A percentile compares a stretch with the other conserved stretches of the same genome.
Evolutionary conservation across 768 basidiomycete genomes (phyloP).

Genomic region (Dioszegia aurantiaca): DNA sequence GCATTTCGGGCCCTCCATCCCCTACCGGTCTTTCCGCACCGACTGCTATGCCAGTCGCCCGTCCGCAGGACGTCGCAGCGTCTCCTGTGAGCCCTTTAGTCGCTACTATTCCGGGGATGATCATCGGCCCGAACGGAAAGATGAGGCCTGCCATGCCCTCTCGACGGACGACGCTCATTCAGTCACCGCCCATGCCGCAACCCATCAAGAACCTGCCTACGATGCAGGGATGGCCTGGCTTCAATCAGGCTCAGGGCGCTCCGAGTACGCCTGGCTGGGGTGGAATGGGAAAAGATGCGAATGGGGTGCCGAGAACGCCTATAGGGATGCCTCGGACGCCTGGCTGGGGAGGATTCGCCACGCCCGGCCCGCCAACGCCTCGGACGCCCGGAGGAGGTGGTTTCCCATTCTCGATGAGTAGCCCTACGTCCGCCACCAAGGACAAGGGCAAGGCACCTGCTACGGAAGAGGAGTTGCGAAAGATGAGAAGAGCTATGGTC

Average conservation of each 20-base stretch:
- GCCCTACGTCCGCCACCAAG: conserved; percentile 12
- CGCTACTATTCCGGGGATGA: conserved; percentile 11
- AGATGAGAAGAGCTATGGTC: conserved; percentile 48
- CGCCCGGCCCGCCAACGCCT: conserved; percentile 15
- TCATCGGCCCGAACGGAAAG: conserved; percentile 15
- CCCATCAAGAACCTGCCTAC: conserved; percentile 53
- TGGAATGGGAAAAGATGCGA: conserved; percentile 1
- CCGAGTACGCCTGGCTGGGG: conserved; percentile 39
- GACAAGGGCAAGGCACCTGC: conserved; percentile 20
- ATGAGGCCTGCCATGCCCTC: conserved; percentile 37
- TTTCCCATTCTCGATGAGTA: conserved; percentile 27
- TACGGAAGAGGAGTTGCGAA: conserved; percentile 42
- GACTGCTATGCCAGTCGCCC: not conserved
- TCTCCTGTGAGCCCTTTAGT: conserved; percentile 11
- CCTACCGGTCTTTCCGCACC: not conserved
- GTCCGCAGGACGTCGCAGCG: not conserved
- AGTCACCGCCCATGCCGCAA: conserved; percentile 48
- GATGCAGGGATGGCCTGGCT: conserved; percentile 33
- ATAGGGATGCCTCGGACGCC: conserved; percentile 35
- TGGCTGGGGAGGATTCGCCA: conserved; percentile 28
- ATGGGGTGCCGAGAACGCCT: conserved; percentile 29
- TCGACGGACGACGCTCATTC: conserved; percentile 40
- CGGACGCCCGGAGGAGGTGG: conserved; percentile 20
- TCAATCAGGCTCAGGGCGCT: conserved; percentile 20
- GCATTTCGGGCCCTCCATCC: not conserved